Evolutionary conservation across 2,329 filamentous ascomycete genomes (phyloP), one percentile per base, ranked within the genome.

Genomic region (Pseudopithomyces maydicus): DNA sequence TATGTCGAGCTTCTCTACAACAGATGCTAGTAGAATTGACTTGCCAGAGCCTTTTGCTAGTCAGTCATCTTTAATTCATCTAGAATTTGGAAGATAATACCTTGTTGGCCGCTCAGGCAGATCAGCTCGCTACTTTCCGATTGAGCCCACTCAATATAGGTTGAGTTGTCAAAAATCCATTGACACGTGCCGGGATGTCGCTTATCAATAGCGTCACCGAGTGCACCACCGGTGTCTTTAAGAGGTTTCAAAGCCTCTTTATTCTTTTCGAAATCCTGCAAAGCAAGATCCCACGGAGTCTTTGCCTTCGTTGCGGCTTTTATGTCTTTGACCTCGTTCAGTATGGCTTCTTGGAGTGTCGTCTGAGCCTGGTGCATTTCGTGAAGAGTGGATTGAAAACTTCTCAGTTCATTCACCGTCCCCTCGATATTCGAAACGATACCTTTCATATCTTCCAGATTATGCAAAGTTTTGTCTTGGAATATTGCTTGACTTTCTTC

Each of bases 401-500:
- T 45, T 19, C 51, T 47, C 38, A 64, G 46, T 29, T 42, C 49
- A 7, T 59, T 43, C 14, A 62, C 35, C 11, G 42, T 43, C 38
- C 45, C 36, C 51, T 47, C 22, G 42, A 58, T 32, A 45, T 39
- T 48, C 20, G 29, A 45, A 8, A 59, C 38, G 14, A 61, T 48
- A 19, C 50, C 50, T 35, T 56, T 52, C n/a, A 64, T 22, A n/a
- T 46, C 49, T 22, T 62, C 52, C 15, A 60, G 56, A 6, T 45
- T 35, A 14, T 54, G 44, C 19, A 57, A 45, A 2, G 54, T 46
- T 44, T 57, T 55, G 20, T 53, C 52, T 45, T 64, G 56, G 49
- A 64, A 64, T 11, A 57, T 55, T 26, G 39, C 52, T 17, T 62
- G 49, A 20, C 54, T 60, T 33, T 32, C 52, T 20, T 60, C 61